These are phyloP conservation scores for Plasmodium vivax DNA, from an alignment of 169 alveolate genomes.

Conservation along the genomic window DNA sequence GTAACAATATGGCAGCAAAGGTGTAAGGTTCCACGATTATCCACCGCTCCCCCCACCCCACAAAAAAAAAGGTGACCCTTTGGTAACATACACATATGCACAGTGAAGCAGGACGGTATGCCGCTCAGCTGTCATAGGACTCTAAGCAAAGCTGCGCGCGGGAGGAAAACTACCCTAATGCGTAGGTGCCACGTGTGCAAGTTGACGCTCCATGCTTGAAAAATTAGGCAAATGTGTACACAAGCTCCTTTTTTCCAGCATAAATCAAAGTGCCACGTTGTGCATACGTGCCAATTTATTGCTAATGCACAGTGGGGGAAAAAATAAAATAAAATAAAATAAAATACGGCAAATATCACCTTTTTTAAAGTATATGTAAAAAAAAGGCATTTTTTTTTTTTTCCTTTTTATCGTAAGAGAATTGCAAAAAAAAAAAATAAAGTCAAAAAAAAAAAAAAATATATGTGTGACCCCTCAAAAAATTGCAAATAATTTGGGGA, in stretches of 20 bases:
- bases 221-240: neutral
- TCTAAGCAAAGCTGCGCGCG: neutral
- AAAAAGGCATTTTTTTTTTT: neutral
- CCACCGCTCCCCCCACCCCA: neutral
- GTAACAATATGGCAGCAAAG: neutral
- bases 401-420: neutral
- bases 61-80: neutral
- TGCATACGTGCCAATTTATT: slow-evolving; percentile 3
- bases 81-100: neutral
- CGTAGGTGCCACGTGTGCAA: neutral
- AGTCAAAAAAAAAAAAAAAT: neutral
- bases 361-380: slow-evolving; percentile 9
- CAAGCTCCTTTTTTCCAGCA: neutral
- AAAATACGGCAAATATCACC: slow-evolving; percentile 8
- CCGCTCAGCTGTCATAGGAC: neutral
- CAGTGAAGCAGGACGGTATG: neutral
- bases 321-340: neutral
- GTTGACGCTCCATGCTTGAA: neutral
- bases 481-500: neutral
- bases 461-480: neutral
- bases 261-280: neutral
- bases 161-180: neutral
- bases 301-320: slow-evolving; percentile 9
- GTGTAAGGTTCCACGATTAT: neutral
- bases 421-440: neutral